A percentile compares a stretch with the other conserved stretches of the same genome.
phyloP scores from a whole-genome alignment of 2,329 filamentous ascomycete genomes.

The Chrysoporthe puriensis region DNA sequence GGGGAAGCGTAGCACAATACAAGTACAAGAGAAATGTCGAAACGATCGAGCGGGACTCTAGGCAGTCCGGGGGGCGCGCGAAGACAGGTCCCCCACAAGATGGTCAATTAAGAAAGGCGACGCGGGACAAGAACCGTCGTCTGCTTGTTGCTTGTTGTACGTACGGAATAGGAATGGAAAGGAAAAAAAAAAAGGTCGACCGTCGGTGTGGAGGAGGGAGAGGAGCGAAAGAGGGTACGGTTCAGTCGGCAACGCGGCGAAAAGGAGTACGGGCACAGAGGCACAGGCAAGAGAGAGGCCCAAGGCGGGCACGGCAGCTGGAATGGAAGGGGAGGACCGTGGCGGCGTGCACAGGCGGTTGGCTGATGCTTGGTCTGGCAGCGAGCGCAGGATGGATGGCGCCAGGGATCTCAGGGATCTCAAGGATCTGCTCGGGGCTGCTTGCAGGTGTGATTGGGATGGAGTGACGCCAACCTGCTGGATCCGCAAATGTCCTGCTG shows the following conservation, averaged over 20 bases:
- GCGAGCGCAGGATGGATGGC: neutral
- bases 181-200: neutral
- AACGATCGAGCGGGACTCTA: constrained; percentile 19
- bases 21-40: constrained; percentile 16
- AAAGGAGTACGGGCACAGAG: neutral
- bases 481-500: constrained; percentile 10
- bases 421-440: constrained; percentile 1
- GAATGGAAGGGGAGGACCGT: constrained; percentile 7
- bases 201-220: neutral
- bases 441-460: constrained; percentile 8
- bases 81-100: constrained; percentile 13
- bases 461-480: constrained; percentile 11
- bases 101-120: constrained; percentile 12
- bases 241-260: constrained; percentile 2
- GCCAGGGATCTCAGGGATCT: neutral
- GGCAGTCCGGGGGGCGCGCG: constrained; percentile 11
- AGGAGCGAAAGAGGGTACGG: constrained; percentile 4
- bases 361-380: constrained; percentile 1
- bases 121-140: constrained; percentile 2
- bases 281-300: neutral
- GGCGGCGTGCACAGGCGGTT: constrained; percentile 12
- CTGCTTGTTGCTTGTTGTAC: constrained; percentile 24
- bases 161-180: constrained; percentile 3
- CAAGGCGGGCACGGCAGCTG: neutral
- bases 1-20: constrained; percentile 22